A percentile compares a stretch with the other conserved stretches of the same genome.
Evolutionary conservation across 192 early-diverging fungal species (phyloP).

Genomic region (Dissophora globulifera): DNA sequence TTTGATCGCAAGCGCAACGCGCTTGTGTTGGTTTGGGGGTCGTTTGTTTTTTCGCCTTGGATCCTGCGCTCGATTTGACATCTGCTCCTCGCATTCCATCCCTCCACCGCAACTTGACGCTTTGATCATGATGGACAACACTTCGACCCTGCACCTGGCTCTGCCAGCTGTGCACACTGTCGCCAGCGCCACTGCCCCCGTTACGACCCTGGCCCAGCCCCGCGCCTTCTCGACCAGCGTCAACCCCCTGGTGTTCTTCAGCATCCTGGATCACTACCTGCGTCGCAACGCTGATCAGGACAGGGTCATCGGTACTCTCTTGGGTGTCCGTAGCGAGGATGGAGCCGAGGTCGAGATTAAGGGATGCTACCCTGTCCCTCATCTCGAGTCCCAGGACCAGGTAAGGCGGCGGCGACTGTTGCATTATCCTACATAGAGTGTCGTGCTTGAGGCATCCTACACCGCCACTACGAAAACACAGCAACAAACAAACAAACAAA

Average conservation of each 20-base stretch:
- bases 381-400: constrained; percentile 81
- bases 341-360: constrained; percentile 89
- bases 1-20: neutral
- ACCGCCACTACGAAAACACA: neutral
- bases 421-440: no score
- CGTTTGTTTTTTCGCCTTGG: constrained; percentile 12
- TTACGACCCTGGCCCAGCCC: constrained; percentile 48
- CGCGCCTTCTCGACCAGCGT: constrained; percentile 68
- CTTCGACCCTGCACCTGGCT: constrained; percentile 52
- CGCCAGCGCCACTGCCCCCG: constrained; percentile 42
- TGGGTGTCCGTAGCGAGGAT: constrained; percentile 91
- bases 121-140: constrained; percentile 49
- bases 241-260: constrained; percentile 88
- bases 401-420: constrained; percentile 21
- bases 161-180: constrained; percentile 50
- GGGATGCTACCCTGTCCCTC: constrained; percentile 86
- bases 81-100: constrained; percentile 1
- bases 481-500: no score
- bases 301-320: constrained; percentile 89
- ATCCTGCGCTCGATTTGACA: constrained; percentile 7
- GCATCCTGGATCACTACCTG: constrained; percentile 92
- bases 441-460: no score
- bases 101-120: neutral
- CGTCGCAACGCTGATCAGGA: constrained; percentile 85
- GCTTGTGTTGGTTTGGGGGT: constrained; percentile 8